Conservation (phyloP, 2,329 filamentous ascomycete species). For the Fusarium sp. region DNA sequence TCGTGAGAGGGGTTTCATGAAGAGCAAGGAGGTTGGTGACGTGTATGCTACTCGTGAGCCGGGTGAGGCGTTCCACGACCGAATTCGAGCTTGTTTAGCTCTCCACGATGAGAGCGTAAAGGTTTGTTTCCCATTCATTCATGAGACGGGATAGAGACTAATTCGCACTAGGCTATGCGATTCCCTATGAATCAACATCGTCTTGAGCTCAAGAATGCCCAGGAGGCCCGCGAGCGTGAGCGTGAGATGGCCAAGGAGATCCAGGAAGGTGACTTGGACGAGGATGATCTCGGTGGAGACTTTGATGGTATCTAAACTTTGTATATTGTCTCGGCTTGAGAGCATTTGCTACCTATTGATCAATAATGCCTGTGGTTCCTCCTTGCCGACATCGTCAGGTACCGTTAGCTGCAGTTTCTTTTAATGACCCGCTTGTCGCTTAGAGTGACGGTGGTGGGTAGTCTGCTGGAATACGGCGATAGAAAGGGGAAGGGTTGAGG, state of each 20-base stretch:
- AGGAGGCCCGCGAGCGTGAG: conserved; percentile 96
- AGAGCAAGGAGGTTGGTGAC: conserved; percentile 96
- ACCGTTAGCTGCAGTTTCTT: conserved; percentile 32
- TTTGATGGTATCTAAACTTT: conserved; percentile 88
- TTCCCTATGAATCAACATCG: conserved; percentile 99
- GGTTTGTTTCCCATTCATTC: conserved; percentile 59
- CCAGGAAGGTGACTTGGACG: conserved; percentile 95
- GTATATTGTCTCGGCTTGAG: conserved; percentile 20
- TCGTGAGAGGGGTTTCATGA: conserved; percentile 96
- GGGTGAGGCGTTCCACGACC: conserved; percentile 96
- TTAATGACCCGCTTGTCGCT: conserved; percentile 29
- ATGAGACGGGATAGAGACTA: conserved; percentile 18
- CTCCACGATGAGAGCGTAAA: conserved; percentile 98
- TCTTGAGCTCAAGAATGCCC: conserved; percentile 95
- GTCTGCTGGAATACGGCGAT: conserved; percentile 25
- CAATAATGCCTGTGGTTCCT: conserved; percentile 10
- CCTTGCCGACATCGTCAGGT: conserved; percentile 10
- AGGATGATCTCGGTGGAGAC: conserved; percentile 93
- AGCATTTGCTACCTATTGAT: conserved; percentile 12
- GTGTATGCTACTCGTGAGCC: conserved; percentile 96
- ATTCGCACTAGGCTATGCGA: conserved; percentile 80
- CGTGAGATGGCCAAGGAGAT: conserved; percentile 99
- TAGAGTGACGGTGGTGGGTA: conserved; percentile 20
- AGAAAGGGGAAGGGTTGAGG: conserved; percentile 20
- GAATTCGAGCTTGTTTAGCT: conserved; percentile 89